phyloP scores from a whole-genome alignment of 257 asterid species.

The Scutellaria barbata region DNA sequence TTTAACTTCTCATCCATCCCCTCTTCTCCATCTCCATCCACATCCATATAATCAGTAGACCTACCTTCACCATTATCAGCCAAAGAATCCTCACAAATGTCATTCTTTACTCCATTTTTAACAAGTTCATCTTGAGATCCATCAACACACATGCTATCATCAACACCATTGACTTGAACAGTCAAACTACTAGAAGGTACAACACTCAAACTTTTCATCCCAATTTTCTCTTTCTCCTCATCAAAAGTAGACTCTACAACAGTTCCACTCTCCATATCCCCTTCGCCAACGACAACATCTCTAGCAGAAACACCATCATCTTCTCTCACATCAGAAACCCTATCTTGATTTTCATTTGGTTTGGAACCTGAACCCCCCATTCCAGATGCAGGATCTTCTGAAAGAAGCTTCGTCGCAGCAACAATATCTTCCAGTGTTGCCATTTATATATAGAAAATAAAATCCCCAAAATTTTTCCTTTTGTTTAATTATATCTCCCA shows the following conservation, averaged over 20 bases:
- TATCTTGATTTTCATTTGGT: constrained; percentile 10
- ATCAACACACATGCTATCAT: constrained; percentile 1
- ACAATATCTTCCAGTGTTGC: constrained; percentile 39
- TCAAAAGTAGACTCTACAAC: constrained; percentile 24
- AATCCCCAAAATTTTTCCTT: constrained; percentile 26
- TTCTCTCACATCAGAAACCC: constrained; percentile 23
- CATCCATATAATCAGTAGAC: constrained; percentile 3
- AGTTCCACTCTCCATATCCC: constrained; percentile 25
- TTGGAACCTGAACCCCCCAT: constrained; percentile 35
- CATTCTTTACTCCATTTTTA: background rate
- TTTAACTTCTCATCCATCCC: constrained; percentile 11
- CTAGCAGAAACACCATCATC: constrained; percentile 31
- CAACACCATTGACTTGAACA: constrained; percentile 5
- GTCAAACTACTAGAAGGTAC: background rate
- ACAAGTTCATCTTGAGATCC: constrained; percentile 14
- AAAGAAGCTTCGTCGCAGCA: constrained; percentile 38
- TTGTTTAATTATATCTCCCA: constrained; percentile 21
- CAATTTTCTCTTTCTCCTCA: constrained; percentile 14
- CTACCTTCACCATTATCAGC: constrained; percentile 24
- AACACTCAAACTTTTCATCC: background rate
- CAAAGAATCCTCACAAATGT: constrained; percentile 20
- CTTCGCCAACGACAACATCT: constrained; percentile 24
- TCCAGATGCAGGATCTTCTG: constrained; percentile 25
- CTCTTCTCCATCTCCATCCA: constrained; percentile 24
- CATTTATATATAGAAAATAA: constrained; percentile 26